Evolutionary conservation across 2,329 filamentous ascomycete genomes (phyloP).

Genomic region (Calonectria hawksworthii): DNA sequence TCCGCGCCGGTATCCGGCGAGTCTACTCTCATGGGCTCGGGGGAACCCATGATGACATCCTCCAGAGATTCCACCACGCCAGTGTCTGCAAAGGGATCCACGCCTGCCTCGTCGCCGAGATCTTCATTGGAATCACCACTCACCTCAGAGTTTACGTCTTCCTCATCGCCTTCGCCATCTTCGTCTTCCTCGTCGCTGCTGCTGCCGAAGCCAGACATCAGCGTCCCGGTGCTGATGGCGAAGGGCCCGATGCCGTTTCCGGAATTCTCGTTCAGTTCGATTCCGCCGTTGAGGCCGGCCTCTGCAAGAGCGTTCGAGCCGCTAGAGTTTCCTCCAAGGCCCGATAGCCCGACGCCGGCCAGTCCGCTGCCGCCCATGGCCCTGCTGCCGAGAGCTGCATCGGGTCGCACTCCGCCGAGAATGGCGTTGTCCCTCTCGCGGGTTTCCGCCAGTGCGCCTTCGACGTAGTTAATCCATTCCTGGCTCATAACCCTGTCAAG

Average conservation of each 20-base stretch:
- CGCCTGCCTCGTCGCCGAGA: conserved; percentile 40
- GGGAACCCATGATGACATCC: conserved; percentile 51
- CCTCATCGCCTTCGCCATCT: conserved; percentile 88
- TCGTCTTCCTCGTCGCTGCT: conserved; percentile 97
- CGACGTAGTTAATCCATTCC: conserved; percentile 95
- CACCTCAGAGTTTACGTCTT: conserved; percentile 79
- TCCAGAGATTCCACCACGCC: conserved; percentile 45
- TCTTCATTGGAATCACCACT: conserved; percentile 58
- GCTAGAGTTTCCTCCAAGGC: conserved; percentile 55
- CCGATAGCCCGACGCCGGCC: conserved; percentile 63
- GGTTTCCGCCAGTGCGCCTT: conserved; percentile 92
- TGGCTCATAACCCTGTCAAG: conserved; percentile 90
- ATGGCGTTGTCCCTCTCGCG: conserved; percentile 98
- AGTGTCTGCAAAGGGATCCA: conserved; percentile 45
- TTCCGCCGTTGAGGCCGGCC: conserved; percentile 82
- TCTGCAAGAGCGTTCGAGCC: conserved; percentile 82
- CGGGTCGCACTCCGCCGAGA: conserved; percentile 92
- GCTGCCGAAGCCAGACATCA: conserved; percentile 93
- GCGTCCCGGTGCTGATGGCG: conserved; percentile 78
- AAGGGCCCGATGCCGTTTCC: conserved; percentile 79
- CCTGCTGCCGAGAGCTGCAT: conserved; percentile 86
- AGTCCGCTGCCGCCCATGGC: conserved; percentile 66
- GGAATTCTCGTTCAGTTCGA: conserved; percentile 76
- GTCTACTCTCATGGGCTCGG: conserved; percentile 44
- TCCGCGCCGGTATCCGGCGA: conserved; percentile 38